phyloP scores from a whole-genome alignment of 176 grass and related monocot genomes.

The Zoysia pacifica region DNA sequence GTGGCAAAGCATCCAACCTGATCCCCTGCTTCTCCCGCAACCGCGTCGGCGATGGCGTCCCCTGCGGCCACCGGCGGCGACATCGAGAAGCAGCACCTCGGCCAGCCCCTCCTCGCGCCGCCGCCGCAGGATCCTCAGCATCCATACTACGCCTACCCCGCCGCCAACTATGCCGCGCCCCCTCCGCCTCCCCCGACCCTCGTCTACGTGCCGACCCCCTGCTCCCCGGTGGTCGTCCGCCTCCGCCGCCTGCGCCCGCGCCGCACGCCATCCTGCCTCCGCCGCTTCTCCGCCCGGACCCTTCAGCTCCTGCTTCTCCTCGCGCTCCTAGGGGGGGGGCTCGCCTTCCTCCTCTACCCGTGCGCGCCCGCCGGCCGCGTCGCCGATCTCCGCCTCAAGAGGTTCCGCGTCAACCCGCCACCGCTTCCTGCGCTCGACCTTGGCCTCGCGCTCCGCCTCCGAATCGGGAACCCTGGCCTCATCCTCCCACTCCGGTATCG shows the following conservation, averaged over 20 bases:
- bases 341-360: conserved; percentile 42
- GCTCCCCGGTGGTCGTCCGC: conserved; percentile 27
- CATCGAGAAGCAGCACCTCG: conserved; percentile 27
- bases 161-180: conserved; percentile 24
- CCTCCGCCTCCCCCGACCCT: conserved; percentile 23
- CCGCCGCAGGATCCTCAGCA: background rate
- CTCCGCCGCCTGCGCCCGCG: conserved; percentile 44
- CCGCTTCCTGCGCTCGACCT: conserved; percentile 34
- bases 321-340: conserved; percentile 25
- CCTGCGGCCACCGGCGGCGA: background rate
- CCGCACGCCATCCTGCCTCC: conserved; percentile 22
- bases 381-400: background rate
- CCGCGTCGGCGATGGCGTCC: conserved; percentile 38
- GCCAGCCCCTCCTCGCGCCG: conserved; percentile 14
- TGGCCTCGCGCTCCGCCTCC: conserved; percentile 41
- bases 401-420: conserved; percentile 30
- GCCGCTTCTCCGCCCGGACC: conserved; percentile 15
- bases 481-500: conserved; percentile 42
- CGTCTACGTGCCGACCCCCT: conserved; percentile 23
- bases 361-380: conserved; percentile 20
- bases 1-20: background rate
- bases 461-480: conserved; percentile 23
- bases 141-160: conserved; percentile 50
- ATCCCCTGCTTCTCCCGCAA: background rate
- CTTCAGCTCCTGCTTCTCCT: conserved; percentile 42